Evolutionary conservation across 179 eudicot genomes (phyloP), one percentile per base, ranked within the genome.

Genomic region (Carnegiea gigantea): DNA sequence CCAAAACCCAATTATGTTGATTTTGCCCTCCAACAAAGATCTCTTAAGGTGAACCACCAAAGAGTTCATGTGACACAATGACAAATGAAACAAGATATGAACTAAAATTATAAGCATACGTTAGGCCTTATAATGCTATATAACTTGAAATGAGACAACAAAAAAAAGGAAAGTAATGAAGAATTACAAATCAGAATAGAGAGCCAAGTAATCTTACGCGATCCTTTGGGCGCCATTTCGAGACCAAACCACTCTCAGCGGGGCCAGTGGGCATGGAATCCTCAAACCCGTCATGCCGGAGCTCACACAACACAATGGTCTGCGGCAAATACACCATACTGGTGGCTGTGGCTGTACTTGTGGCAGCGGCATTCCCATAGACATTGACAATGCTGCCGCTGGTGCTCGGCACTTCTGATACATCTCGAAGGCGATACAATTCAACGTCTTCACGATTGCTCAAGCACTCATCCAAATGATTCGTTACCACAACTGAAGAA

Each of bases 161-260:
- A 21, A 13, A 68, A 65, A 54, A 36, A 67, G 70, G 38, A 14
- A 1, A 4, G 43, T 54, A 5, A 26, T 48, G 13, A 20, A 24
- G 71, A 3, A 65, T 5, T 57, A 60, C 3, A 51, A 54, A 4
- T 2, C 12, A 67, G 36, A 14, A 13, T 54, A 70, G 46, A 57
- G 59, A 20, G 43, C 5, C 40, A 13, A 23, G 70, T 30, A 80
- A 54, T 83, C 89, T 89, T 88, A 94, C 99, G 60, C 99, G 88
- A 70, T 96, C 98, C 85, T 85, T 89, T 6, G 97, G 99, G 75
- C 96, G 89, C 99, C 99, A 96, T 84, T 94, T 96, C 10, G 99
- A 92, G 40, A 95, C 96, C 87, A 94, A 87, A 48, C 98, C 99
- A 79, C 90, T 88, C 70, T 94, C 97, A 62, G 94, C 83, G 14